A percentile compares a stretch with the other conserved stretches of the same genome.
phyloP scores from a whole-genome alignment of 306 rosid genomes.

The Cucumis cinereus region DNA sequence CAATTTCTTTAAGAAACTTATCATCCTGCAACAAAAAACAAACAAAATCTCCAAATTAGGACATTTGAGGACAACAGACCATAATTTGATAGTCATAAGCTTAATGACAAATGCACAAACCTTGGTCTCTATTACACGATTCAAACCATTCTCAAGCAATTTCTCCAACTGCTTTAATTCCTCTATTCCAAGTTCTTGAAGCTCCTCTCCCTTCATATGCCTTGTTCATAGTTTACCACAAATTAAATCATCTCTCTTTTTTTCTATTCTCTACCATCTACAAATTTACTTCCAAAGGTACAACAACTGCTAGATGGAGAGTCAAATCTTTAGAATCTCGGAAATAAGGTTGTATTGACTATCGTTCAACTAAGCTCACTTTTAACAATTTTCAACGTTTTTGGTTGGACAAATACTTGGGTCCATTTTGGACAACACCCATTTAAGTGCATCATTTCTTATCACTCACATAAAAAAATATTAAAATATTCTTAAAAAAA shows the following conservation, averaged over 20 bases:
- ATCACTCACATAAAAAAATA: too few relatives aligned
- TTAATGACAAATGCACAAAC: not conserved
- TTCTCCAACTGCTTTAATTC: slow-evolving; percentile 6
- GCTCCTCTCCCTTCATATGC: slow-evolving; percentile 13
- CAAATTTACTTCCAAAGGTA: too few relatives aligned
- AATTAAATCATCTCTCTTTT: not conserved
- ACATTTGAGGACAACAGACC: not conserved
- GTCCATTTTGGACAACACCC: too few relatives aligned
- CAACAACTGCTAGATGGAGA: too few relatives aligned
- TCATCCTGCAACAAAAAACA: slow-evolving; percentile 9
- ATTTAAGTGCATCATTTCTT: too few relatives aligned
- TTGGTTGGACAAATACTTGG: not conserved
- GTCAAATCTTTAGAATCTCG: too few relatives aligned
- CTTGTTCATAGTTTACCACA: slow-evolving; percentile 5
- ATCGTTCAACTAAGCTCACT: too few relatives aligned
- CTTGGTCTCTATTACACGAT: slow-evolving; percentile 1
- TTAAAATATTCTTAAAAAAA: too few relatives aligned
- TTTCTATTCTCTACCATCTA: not conserved
- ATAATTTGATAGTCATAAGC: not conserved
- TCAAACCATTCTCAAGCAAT: slow-evolving; percentile 5
- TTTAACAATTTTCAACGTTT: not conserved
- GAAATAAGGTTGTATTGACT: too few relatives aligned
- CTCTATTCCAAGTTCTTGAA: slow-evolving; percentile 4
- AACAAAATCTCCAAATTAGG: not conserved
- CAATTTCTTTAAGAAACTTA: slow-evolving; percentile 12